Conservation (phyloP, 352 stramenopile genomes). For the Halophytophthora batemanensis region DNA sequence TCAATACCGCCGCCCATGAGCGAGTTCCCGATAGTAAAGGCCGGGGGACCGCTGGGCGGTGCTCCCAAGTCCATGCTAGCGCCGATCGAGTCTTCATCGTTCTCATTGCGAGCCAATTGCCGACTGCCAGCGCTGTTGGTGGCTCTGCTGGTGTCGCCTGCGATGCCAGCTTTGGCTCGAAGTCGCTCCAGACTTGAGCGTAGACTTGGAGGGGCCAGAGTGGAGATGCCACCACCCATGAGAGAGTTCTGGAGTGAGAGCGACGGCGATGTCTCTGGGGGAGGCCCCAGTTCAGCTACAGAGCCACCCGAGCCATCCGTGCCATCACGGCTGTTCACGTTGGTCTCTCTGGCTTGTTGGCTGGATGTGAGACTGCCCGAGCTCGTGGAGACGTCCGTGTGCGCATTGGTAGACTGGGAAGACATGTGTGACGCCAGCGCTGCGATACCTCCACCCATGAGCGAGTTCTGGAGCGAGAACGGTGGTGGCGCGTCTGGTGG, state of each 20-base stretch:
- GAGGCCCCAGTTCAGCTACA: slow-evolving; percentile 24
- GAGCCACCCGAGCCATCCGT: slow-evolving; percentile 1
- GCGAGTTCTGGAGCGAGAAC: no score
- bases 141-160: slow-evolving; percentile 9
- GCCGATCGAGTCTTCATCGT: slow-evolving; percentile 9
- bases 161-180: slow-evolving; percentile 6
- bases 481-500: no score
- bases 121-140: background rate
- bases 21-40: slow-evolving; percentile 71
- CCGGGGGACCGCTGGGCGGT: slow-evolving; percentile 51
- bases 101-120: slow-evolving; percentile 8
- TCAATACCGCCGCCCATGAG: slow-evolving; percentile 84
- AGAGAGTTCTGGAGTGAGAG: slow-evolving; percentile 69
- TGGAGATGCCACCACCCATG: slow-evolving; percentile 51
- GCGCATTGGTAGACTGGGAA: no score
- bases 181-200: slow-evolving; percentile 13
- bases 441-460: no score
- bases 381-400: no score
- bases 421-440: no score
- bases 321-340: background rate
- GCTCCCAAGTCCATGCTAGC: slow-evolving; percentile 49
- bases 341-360: slow-evolving; percentile 9
- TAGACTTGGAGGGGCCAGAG: slow-evolving; percentile 4
- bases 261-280: slow-evolving; percentile 37
- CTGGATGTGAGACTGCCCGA: no score